phyloP scores from a whole-genome alignment of 2,329 filamentous ascomycete genomes.

The Stagonosporopsis tanaceti region DNA sequence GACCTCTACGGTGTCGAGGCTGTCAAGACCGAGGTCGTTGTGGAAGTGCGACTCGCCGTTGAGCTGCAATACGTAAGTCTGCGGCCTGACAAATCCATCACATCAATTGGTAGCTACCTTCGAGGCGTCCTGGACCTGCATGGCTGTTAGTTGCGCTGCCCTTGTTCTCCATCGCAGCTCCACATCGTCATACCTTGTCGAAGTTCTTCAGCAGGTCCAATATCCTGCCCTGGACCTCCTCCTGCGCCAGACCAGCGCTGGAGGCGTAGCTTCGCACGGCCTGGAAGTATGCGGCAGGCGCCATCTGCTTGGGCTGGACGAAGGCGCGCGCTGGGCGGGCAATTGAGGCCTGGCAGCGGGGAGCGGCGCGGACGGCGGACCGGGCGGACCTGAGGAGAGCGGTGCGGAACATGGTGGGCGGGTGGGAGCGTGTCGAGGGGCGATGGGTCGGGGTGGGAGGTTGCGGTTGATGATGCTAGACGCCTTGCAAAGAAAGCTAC shows the following conservation, averaged over 20 bases:
- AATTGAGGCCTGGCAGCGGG: constrained; percentile 56
- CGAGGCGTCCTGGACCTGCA: constrained; percentile 68
- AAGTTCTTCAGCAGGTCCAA: constrained; percentile 93
- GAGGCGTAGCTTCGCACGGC: constrained; percentile 87
- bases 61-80: constrained; percentile 67
- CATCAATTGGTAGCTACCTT: constrained; percentile 56
- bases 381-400: constrained; percentile 81
- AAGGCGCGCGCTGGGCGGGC: constrained; percentile 69
- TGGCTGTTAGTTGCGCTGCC: constrained; percentile 36
- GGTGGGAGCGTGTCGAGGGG: constrained; percentile 28
- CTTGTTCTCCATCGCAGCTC: constrained; percentile 17
- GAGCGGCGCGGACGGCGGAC: constrained; percentile 54
- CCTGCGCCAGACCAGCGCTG: constrained; percentile 76
- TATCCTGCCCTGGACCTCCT: constrained; percentile 91
- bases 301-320: constrained; percentile 67
- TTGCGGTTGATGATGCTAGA: constrained; percentile 32
- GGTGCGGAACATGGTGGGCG: constrained; percentile 83
- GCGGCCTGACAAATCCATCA: neutral
- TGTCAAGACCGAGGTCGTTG: constrained; percentile 96
- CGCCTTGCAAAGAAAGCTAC: constrained; percentile 27
- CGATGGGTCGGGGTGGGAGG: constrained; percentile 29
- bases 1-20: constrained; percentile 97
- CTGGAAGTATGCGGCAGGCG: constrained; percentile 70
- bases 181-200: constrained; percentile 77
- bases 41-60: constrained; percentile 86